Base-by-base conservation (phyloP, 352 stramenopile genomes). In the Phytophthora nicotianae region DNA sequence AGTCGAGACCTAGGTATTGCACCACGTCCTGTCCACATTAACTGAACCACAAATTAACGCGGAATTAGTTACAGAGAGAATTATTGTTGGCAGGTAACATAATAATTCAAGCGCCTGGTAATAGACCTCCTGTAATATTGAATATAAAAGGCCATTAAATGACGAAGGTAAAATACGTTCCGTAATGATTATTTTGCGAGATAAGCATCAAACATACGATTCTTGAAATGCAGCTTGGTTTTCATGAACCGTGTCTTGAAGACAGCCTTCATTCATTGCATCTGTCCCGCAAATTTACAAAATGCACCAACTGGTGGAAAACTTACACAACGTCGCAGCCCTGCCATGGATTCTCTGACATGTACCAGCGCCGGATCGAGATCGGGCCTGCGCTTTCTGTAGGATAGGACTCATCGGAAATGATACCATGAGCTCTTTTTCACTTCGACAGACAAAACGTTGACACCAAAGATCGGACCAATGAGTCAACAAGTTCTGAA, bases 201-300 rank as follows among this genome's bases (percentile, higher is more conserved):
- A 69, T 65, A 69, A 55, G 62, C 54, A 60, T 4, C 41, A 17
- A 60, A 27, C 63, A 68, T 38, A 71, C 63, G 63, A 60, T 71
- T 71, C 58, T 49, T 33, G 13, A 63, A 71, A 58, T 1, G 50
- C 63, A 68, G 50, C 27, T 66, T 71, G 56, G 43, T 20, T 58
- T 62, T 50, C 19, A 29, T 3, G 29, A 48, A 63, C 47, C 16
- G 37, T 67, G 29, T 35, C 11, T n/a, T n/a, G n/a, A n/a, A n/a
- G n/a, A n/a, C n/a, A n/a, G n/a, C n/a, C n/a, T 46, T 50, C 26
- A 46, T 17, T 50, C 13, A 24, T 26, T 17, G 17, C 58, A 52
- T 37, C 26, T 57, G 56, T 40, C 16, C n/a, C 2, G 26, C 37
- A 65, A 50, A 56, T 63, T 56, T 50, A 40, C 41, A 53, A 41